A percentile compares a stretch with the other conserved stretches of the same genome.
These are phyloP conservation scores for Soucietia sequanensis DNA, from an alignment of 805 yeast species.

Conservation along the genomic window DNA sequence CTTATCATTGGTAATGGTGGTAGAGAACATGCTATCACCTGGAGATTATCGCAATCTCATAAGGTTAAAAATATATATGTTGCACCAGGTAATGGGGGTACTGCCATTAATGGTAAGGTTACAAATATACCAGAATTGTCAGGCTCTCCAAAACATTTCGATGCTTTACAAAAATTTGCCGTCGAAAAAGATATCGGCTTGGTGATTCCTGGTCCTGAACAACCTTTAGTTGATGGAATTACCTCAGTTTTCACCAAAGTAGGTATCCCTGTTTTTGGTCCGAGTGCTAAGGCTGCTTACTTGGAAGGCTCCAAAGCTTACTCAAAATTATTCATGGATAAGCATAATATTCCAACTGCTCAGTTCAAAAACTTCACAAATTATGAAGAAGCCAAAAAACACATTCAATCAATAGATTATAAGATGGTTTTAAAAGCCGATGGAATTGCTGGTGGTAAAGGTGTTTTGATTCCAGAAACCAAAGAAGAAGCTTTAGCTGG, in stretches of 20 bases:
- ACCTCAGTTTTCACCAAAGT: slow-evolving; percentile 66
- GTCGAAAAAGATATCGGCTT: slow-evolving; percentile 59
- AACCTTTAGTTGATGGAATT: slow-evolving; percentile 95
- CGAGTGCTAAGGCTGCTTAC: slow-evolving; percentile 82
- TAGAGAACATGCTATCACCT: slow-evolving; percentile 95
- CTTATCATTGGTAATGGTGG: slow-evolving; percentile 97
- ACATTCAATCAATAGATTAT: slow-evolving; percentile 63
- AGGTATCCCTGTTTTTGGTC: slow-evolving; percentile 97
- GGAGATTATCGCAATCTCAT: slow-evolving; percentile 83
- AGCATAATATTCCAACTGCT: slow-evolving; percentile 93
- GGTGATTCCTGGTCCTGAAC: slow-evolving; percentile 99
- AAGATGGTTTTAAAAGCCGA: slow-evolving; percentile 93
- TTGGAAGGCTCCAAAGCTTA: slow-evolving; percentile 98
- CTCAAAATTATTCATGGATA: slow-evolving; percentile 90
- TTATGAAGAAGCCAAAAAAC: slow-evolving; percentile 71
- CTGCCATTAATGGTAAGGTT: slow-evolving; percentile 56
- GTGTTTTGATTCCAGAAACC: slow-evolving; percentile 87
- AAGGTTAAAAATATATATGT: slow-evolving; percentile 73
- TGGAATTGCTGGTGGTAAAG: slow-evolving; percentile 98
- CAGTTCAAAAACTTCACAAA: slow-evolving; percentile 77
- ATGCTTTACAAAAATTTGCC: slow-evolving; percentile 71
- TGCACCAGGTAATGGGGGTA: slow-evolving; percentile 98
- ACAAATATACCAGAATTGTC: slow-evolving; percentile 66
- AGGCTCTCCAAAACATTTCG: slow-evolving; percentile 65
- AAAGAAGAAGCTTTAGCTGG: slow-evolving; percentile 85